Conservation (phyloP, 177 flowering plant species). For the Tripterygium wilfordii region DNA sequence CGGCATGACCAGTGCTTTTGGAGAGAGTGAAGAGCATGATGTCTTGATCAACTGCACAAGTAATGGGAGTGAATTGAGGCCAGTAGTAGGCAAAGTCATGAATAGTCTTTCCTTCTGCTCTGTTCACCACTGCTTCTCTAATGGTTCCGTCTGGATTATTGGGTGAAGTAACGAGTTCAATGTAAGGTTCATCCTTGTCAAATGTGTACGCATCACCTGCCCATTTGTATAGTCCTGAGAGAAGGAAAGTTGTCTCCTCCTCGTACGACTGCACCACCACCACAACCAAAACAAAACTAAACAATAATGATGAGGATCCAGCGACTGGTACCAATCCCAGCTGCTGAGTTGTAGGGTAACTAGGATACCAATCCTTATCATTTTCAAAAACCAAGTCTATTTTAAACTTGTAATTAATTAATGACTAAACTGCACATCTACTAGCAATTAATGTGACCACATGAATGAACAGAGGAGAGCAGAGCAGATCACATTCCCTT, state of each 20-base stretch:
- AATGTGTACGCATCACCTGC: conserved; percentile 47
- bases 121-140: conserved; percentile 37
- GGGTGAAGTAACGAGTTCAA: conserved; percentile 50
- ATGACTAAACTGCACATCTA: too few relatives aligned
- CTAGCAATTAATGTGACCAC: too few relatives aligned
- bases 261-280: conserved; percentile 40
- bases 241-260: conserved; percentile 22
- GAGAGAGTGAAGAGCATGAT: conserved; percentile 58
- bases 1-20: conserved; percentile 63
- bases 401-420: not conserved
- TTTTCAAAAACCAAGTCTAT: not conserved
- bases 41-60: conserved; percentile 37
- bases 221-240: conserved; percentile 53
- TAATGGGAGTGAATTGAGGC: conserved; percentile 61
- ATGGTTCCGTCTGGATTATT: conserved; percentile 50
- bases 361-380: too few relatives aligned
- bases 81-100: conserved; percentile 68
- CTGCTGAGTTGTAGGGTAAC: too few relatives aligned
- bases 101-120: conserved; percentile 27
- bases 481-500: too few relatives aligned
- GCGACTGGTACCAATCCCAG: too few relatives aligned
- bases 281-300: too few relatives aligned
- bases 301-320: too few relatives aligned
- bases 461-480: too few relatives aligned
- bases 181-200: conserved; percentile 37